Evolutionary conservation across 208 protist genomes (phyloP).

Genomic region (Trichomonas tenax): DNA sequence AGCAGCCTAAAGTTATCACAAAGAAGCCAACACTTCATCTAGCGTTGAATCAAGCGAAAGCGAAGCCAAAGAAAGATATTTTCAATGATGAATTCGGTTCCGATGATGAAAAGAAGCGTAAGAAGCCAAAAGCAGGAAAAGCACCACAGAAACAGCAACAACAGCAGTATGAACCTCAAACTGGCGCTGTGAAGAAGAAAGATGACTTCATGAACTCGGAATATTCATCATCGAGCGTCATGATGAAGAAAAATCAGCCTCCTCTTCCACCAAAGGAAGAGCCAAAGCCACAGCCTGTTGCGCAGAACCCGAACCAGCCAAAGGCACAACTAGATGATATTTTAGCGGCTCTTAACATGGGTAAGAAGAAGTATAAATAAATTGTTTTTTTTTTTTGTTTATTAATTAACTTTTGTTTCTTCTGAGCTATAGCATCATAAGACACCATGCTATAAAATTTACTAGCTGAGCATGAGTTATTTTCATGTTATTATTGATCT

Average conservation of each 20-base stretch:
- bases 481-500: no score
- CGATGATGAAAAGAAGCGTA: background rate
- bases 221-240: background rate
- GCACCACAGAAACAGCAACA: background rate
- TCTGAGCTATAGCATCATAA: no score
- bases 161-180: background rate
- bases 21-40: background rate
- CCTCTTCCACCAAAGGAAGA: background rate
- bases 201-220: background rate
- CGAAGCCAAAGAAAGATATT: background rate
- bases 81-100: background rate
- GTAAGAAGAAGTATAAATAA: background rate
- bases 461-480: no score
- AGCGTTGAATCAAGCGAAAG: background rate
- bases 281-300: background rate
- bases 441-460: no score
- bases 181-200: background rate
- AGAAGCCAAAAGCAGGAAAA: background rate
- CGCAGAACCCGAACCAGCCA: background rate
- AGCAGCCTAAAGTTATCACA: background rate
- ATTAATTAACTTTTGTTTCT: background rate
- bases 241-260: background rate
- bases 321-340: background rate
- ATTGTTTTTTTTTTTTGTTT: background rate
- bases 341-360: background rate